Conservation (phyloP, 129 eudicot genomes). For the Artemisia annua region DNA sequence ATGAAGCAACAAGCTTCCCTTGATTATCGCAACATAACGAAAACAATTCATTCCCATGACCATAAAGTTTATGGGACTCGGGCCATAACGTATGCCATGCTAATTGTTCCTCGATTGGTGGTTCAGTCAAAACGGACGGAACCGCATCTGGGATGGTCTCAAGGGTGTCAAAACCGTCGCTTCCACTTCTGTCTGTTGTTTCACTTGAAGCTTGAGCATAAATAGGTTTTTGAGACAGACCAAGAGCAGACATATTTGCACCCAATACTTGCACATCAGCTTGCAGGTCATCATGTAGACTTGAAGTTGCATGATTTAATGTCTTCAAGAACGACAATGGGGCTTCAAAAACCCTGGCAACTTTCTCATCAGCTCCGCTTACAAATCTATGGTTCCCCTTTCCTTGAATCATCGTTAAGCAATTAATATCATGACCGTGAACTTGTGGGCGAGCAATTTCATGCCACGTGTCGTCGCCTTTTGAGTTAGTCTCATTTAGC, state of each 20-base stretch:
- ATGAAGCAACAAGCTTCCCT: conserved; percentile 91
- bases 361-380: conserved; percentile 98
- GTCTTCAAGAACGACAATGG: conserved; percentile 89
- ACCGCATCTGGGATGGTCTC: conserved; percentile 95
- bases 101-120: conserved; percentile 94
- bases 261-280: conserved; percentile 75
- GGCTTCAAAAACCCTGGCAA: conserved; percentile 95
- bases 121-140: conserved; percentile 81
- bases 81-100: conserved; percentile 98
- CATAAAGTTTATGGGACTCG: conserved; percentile 96
- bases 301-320: conserved; percentile 58
- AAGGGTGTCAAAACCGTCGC: conserved; percentile 75
- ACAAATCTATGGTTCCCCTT: conserved; percentile 90
- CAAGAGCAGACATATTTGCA: conserved; percentile 99
- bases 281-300: conserved; percentile 52
- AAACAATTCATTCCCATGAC: conserved; percentile 95
- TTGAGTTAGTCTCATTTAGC: conserved; percentile 38
- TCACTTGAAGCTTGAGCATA: conserved; percentile 68
- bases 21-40: conserved; percentile 83
- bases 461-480: conserved; percentile 58
- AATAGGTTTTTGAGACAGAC: conserved; percentile 94
- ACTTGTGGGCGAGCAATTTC: conserved; percentile 99
- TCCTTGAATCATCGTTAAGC: conserved; percentile 74
- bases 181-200: conserved; percentile 45
- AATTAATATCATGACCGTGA: conserved; percentile 93